Evolutionary conservation across 176 grass and related monocot species (phyloP), one percentile per base, ranked within the genome.

Genomic region (Eragrostis curvula): DNA sequence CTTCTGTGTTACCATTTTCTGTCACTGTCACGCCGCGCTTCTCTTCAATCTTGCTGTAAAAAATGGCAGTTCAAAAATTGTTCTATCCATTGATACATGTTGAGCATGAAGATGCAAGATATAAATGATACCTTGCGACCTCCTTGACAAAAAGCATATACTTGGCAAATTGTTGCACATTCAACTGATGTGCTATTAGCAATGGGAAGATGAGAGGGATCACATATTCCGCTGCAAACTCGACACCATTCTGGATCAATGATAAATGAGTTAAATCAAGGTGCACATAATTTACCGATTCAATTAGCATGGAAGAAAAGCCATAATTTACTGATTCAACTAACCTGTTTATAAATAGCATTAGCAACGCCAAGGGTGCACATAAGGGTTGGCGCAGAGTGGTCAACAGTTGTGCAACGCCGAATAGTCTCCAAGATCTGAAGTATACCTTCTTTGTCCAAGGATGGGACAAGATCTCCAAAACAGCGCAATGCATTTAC

Each of bases 101-200:
- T 65, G 58, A 84, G 61, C 42, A 12, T 13, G 52, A n/a, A n/a
- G n/a, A 78, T 60, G 43, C 41, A 74, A 78, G 50, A 85, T 68
- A 76, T 50, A 89, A 75, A 66, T 25, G n/a, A 28, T 89, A 99
- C 97, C 97, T 96, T 68, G 94, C 77, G 57, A 99, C 89, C 87
- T 99, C 97, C 80, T 94, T 99, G 52, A 99, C 89, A 88, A 99
- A 99, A 42, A 99, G 80, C 85, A 99, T 96, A 78, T 94, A 99
- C 79, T 99, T 96, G 32, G 97, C 97, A 87, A 99, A 99, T 85
- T 99, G 97, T 68, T 99, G 97, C 47, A 96, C 85, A 77, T 94
- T 99, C 83, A 99, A 52, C 83, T 99, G 93, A 66, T 92, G 91
- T 48, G 91, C 87, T 64, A 78, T 99, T 77, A 96, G 93, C 74